Conservation (phyloP, 1,284 basidiomycete genomes). For the Tilletia setariae region DNA sequence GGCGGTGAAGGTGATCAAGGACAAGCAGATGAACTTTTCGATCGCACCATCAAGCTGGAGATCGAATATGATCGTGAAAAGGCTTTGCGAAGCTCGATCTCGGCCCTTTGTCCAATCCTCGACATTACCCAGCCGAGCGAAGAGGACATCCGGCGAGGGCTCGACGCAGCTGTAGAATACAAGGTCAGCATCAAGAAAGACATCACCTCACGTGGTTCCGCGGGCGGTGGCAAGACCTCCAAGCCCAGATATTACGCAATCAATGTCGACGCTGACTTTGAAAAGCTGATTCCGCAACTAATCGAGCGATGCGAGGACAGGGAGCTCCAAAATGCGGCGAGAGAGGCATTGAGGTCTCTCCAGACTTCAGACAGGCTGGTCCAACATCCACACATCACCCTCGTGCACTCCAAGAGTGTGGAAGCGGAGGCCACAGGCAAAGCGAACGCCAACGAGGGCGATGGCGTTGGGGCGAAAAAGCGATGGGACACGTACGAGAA, state of each 20-base stretch:
- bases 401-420: constrained; percentile 64
- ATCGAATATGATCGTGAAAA: constrained; percentile 56
- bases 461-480: constrained; percentile 45
- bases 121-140: constrained; percentile 11
- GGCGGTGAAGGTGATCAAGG: constrained; percentile 47
- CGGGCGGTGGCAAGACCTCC: not conserved
- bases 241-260: constrained; percentile 40
- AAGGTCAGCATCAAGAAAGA: constrained; percentile 21
- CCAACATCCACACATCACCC: constrained; percentile 73
- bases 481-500: constrained; percentile 22
- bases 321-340: not conserved
- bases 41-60: constrained; percentile 67
- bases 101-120: not conserved
- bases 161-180: constrained; percentile 17
- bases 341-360: constrained; percentile 23
- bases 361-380: constrained; percentile 61
- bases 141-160: not conserved
- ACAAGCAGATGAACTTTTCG: constrained; percentile 61
- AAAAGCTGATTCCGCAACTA: constrained; percentile 17
- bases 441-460: constrained; percentile 29
- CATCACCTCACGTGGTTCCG: not conserved
- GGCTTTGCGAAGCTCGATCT: constrained; percentile 27
- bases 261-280: constrained; percentile 32
- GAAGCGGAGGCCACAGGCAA: constrained; percentile 9
- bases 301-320: not conserved